Evolutionary conservation across 345 rosid genomes (phyloP).

Genomic region (Triadica sebifera): DNA sequence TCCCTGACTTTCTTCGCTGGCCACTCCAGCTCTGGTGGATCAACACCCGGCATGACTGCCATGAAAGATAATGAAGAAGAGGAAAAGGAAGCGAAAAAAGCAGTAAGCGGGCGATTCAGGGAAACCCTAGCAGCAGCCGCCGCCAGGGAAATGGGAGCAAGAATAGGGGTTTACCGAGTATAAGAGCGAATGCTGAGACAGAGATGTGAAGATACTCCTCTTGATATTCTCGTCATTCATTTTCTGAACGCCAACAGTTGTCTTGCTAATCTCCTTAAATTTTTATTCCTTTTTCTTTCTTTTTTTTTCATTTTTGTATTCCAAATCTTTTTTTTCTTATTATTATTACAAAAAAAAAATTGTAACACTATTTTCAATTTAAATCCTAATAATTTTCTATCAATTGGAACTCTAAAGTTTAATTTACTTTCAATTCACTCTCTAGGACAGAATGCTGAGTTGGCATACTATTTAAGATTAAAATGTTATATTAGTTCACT

Average conservation of each 20-base stretch:
- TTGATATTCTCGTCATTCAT: constrained; percentile 18
- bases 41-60: constrained; percentile 27
- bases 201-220: not conserved
- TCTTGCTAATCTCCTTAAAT: not conserved
- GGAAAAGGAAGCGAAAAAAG: not conserved
- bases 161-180: not conserved
- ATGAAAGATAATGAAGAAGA: not conserved
- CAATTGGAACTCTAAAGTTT: no score
- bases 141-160: not conserved
- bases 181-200: not conserved
- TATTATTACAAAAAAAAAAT: no score
- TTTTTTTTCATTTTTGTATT: no score
- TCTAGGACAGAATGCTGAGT: no score
- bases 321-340: no score
- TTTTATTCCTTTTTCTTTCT: no score
- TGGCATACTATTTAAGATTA: no score
- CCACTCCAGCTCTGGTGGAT: constrained; percentile 42
- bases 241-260: constrained; percentile 3
- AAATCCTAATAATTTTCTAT: no score
- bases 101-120: not conserved
- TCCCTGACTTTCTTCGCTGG: constrained; percentile 70
- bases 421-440: no score
- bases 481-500: no score
- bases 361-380: no score
- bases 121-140: constrained; percentile 17